Base-by-base conservation (phyloP, 495 filamentous ascomycete genomes). In the Pseudotulostoma volvatum region DNA sequence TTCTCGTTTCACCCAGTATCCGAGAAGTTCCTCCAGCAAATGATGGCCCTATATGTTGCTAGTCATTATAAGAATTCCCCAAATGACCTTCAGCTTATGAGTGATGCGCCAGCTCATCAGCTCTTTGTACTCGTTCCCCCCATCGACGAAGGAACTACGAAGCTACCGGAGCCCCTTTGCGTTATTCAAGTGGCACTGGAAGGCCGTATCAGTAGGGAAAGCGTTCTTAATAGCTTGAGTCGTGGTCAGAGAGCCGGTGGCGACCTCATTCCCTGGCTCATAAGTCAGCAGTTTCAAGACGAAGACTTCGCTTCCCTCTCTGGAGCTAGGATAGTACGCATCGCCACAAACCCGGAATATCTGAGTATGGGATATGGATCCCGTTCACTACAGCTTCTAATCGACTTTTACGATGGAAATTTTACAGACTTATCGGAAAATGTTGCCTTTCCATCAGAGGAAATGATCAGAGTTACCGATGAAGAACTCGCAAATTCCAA, bases 21-120 rank as follows among this genome's bases (percentile, higher is more conserved):
- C 5, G 92, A 99, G 50, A 90, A 85, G 54, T 97, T 99, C 60
- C 66, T 99, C 34, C 92, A 96, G 52, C 83, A 93, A 44, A 94
- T 96, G 85, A 86, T 99, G 59, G 83, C 86, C 7, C 73, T 99
- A 1, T 96, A 95, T 49, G 90, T 96, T n/a, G 86, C 92, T 13
- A 88, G 81, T 52, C 87, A 95, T 53, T 95, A 99, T 64, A 96
- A 96, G 59, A 99, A 99, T 58, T 85, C 86, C 1, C 92, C 92
- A 3, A 94, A 99, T 49, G 92, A 99, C 51, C 69, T 99, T 18
- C 92, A 96, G 54, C 74, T 99, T 23, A 90, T 99, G 81, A 87
- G 80, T 46, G 92, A 99, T 61, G 90, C 92, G 4, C 92, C 92
- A 8, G 88, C 90, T 0, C 92, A 99, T 52, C 86, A 96, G 56